Evolutionary conservation across 1,139 yeast genomes (phyloP).

Genomic region (Geotrichum siamense): DNA sequence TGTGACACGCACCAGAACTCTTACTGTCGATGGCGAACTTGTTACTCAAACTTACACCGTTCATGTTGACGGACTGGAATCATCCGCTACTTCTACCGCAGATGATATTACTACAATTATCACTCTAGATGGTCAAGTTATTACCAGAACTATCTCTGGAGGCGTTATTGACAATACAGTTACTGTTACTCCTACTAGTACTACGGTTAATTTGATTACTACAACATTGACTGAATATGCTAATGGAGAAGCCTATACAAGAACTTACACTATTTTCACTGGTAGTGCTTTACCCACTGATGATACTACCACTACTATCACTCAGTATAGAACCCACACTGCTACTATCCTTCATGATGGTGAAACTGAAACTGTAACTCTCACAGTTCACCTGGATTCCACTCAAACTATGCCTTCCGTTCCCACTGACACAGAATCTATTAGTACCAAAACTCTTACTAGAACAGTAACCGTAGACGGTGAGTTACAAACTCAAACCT

Average conservation of each 20-base stretch:
- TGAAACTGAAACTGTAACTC: conserved; percentile 5
- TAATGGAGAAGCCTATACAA: conserved; percentile 6
- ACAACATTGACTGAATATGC: conserved; percentile 7
- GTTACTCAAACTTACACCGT: conserved; percentile 11
- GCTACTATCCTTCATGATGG: conserved; percentile 9
- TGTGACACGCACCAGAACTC: conserved; percentile 7
- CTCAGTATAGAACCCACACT: conserved; percentile 5
- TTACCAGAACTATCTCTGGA: conserved; percentile 8
- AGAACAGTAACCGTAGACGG: conserved; percentile 11
- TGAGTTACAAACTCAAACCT: conserved; percentile 8
- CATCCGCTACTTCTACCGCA: conserved; percentile 3
- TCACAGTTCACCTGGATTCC: conserved; percentile 2
- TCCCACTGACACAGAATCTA: conserved; percentile 2
- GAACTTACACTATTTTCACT: conserved; percentile 3
- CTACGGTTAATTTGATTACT: conserved; percentile 8
- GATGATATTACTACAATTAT: conserved; percentile 8
- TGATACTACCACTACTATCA: conserved; percentile 12
- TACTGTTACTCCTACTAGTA: conserved; percentile 15
- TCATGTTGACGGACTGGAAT: not conserved
- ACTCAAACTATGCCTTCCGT: conserved; percentile 1
- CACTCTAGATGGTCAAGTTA: conserved; percentile 7
- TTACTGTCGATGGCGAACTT: conserved; percentile 8
- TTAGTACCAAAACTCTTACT: conserved; percentile 2
- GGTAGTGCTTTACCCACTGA: conserved; percentile 4
- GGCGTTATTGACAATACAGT: not conserved